Percentiles rank a stretch among this genome's conserved stretches.
phyloP scores from a whole-genome alignment of 208 protist genomes.

The Leishmania tropica region DNA sequence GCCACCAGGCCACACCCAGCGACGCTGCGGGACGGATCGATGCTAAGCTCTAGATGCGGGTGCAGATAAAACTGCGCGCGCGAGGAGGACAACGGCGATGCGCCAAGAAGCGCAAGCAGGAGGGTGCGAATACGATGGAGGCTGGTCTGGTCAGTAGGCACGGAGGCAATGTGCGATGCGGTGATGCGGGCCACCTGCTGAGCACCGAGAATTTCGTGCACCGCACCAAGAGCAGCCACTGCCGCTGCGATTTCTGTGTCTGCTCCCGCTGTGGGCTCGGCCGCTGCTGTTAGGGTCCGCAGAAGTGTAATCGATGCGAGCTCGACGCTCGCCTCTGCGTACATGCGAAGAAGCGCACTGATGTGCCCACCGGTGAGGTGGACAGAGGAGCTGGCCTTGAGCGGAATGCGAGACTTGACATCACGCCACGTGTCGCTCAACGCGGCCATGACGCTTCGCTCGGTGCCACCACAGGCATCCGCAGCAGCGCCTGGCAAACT shows the following conservation, averaged over 20 bases:
- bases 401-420: neutral
- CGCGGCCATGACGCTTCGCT: neutral
- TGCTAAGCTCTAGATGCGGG: constrained; percentile 34
- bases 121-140: constrained; percentile 3
- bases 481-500: neutral
- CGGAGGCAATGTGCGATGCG: constrained; percentile 4
- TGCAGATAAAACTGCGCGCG: constrained; percentile 19
- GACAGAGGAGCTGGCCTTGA: neutral
- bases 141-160: neutral
- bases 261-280: neutral
- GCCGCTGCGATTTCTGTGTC: neutral
- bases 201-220: neutral
- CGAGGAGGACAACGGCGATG: neutral
- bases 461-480: neutral
- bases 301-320: constrained; percentile 2
- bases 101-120: constrained; percentile 4
- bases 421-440: constrained; percentile 1
- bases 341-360: neutral
- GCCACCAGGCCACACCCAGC: constrained; percentile 50
- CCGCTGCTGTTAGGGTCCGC: constrained; percentile 2
- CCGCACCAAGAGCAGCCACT: neutral
- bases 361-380: neutral
- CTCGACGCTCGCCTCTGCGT: constrained; percentile 6
- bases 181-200: constrained; percentile 8
- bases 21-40: constrained; percentile 29